These are phyloP conservation scores for Coemansia furcata DNA, from an alignment of 192 early-diverging fungal species.

Conservation along the genomic window DNA sequence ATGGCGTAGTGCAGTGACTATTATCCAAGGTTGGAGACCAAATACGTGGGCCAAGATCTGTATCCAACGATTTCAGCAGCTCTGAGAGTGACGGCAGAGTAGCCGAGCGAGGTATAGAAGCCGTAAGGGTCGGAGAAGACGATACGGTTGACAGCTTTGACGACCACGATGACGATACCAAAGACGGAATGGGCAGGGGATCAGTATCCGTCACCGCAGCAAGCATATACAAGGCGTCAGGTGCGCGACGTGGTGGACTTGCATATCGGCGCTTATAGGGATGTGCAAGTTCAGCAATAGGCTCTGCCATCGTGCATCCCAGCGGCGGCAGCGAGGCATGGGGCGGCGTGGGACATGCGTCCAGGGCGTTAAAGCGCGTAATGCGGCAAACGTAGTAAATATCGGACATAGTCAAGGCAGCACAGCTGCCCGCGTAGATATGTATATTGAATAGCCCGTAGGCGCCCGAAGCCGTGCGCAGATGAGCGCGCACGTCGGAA, in stretches of 20 bases:
- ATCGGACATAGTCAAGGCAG: slow-evolving; percentile 12
- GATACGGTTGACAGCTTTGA: slow-evolving; percentile 21
- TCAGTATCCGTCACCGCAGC: slow-evolving; percentile 27
- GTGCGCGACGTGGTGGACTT: neutral
- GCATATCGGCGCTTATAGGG: slow-evolving; percentile 14
- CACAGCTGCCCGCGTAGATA: slow-evolving; percentile 27
- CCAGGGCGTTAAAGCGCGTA: slow-evolving; percentile 29
- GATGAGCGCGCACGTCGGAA: slow-evolving; percentile 27
- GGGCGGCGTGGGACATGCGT: slow-evolving; percentile 11
- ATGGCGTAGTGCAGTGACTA: neutral
- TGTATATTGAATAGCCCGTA: slow-evolving; percentile 39
- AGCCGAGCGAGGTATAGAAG: slow-evolving; percentile 7
- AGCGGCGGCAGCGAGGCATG: slow-evolving; percentile 1
- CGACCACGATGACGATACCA: slow-evolving; percentile 10
- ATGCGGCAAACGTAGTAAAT: slow-evolving; percentile 43
- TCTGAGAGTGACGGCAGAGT: slow-evolving; percentile 35
- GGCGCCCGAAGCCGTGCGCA: slow-evolving; percentile 35
- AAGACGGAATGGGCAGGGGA: neutral
- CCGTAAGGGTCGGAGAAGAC: slow-evolving; percentile 14
- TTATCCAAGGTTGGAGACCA: neutral
- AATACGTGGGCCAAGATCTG: neutral
- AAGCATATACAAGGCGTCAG: slow-evolving; percentile 32
- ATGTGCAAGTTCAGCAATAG: neutral
- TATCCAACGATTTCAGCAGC: slow-evolving; percentile 27
- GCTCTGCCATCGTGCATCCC: neutral